Conservation (phyloP, 768 basidiomycete genomes). For the Lactarius hengduanensis region DNA sequence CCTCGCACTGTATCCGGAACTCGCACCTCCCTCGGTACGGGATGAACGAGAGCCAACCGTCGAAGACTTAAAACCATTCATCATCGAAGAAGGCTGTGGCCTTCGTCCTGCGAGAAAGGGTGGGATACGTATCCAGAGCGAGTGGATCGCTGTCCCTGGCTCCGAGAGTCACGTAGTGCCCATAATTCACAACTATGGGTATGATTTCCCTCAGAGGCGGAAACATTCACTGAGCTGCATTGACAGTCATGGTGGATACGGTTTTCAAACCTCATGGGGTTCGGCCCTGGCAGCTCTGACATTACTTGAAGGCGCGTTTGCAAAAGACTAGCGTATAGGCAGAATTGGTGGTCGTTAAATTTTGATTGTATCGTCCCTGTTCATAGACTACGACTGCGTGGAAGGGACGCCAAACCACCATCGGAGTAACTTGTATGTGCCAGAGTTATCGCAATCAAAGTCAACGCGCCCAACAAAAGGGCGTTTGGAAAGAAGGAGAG, state of each 20-base stretch:
- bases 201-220: slow-evolving; percentile 28
- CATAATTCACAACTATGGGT: slow-evolving; percentile 67
- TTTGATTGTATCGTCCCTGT: neutral
- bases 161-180: slow-evolving; percentile 40
- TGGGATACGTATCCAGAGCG: slow-evolving; percentile 60
- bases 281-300: slow-evolving; percentile 50
- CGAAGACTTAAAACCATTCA: slow-evolving; percentile 40
- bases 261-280: slow-evolving; percentile 66
- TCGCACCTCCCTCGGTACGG: slow-evolving; percentile 34
- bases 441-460: slow-evolving; percentile 32
- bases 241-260: slow-evolving; percentile 60
- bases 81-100: slow-evolving; percentile 52
- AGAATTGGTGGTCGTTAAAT: neutral
- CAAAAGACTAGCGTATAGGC: slow-evolving; percentile 4
- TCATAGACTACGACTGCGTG: neutral
- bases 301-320: slow-evolving; percentile 46
- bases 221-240: neutral
- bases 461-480: slow-evolving; percentile 52
- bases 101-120: slow-evolving; percentile 65
- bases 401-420: slow-evolving; percentile 30
- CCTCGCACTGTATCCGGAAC: slow-evolving; percentile 36
- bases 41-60: slow-evolving; percentile 34
- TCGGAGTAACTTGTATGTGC: slow-evolving; percentile 19
- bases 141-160: slow-evolving; percentile 38
- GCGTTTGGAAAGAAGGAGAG: slow-evolving; percentile 47